Conservation (phyloP, 345 rosid genomes). For the Erysimum cheiranthoides region DNA sequence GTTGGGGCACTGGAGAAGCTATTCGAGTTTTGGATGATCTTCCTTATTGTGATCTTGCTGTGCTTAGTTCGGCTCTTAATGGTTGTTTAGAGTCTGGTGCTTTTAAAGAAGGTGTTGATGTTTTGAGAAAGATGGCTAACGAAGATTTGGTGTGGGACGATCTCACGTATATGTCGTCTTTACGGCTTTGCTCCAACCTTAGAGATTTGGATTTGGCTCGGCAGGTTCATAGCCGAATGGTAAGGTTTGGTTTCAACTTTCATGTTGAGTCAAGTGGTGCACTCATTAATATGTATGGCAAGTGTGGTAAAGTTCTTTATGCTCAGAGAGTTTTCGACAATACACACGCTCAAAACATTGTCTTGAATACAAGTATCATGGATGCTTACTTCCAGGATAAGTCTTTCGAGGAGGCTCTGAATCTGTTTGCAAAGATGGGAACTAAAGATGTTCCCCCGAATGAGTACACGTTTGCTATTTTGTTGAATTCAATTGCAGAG, state of each 20-base stretch:
- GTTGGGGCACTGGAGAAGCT: conserved; percentile 53
- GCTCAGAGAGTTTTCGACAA: conserved; percentile 62
- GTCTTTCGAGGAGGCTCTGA: conserved; percentile 71
- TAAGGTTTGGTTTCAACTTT: conserved; percentile 47
- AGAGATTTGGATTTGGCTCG: conserved; percentile 61
- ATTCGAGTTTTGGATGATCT: conserved; percentile 50
- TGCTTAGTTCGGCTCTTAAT: conserved; percentile 64
- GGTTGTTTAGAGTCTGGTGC: conserved; percentile 62
- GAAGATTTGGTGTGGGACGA: conserved; percentile 58
- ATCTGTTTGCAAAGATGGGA: conserved; percentile 58
- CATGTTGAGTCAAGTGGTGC: conserved; percentile 56
- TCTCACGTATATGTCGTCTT: conserved; percentile 57
- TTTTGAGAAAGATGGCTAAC: conserved; percentile 55
- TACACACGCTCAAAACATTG: conserved; percentile 54
- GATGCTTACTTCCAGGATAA: conserved; percentile 73
- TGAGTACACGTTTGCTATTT: conserved; percentile 65
- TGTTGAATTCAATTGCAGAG: conserved; percentile 67
- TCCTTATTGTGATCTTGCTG: conserved; percentile 54
- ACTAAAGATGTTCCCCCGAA: conserved; percentile 57
- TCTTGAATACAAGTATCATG: conserved; percentile 68
- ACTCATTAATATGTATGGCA: conserved; percentile 79
- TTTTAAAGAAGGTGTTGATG: conserved; percentile 55
- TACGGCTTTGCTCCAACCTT: conserved; percentile 61
- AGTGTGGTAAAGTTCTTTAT: conserved; percentile 56
- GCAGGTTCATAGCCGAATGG: conserved; percentile 62